Evolutionary conservation across 2,329 filamentous ascomycete genomes (phyloP).

Genomic region (Phaeophleospora eucalypticola): DNA sequence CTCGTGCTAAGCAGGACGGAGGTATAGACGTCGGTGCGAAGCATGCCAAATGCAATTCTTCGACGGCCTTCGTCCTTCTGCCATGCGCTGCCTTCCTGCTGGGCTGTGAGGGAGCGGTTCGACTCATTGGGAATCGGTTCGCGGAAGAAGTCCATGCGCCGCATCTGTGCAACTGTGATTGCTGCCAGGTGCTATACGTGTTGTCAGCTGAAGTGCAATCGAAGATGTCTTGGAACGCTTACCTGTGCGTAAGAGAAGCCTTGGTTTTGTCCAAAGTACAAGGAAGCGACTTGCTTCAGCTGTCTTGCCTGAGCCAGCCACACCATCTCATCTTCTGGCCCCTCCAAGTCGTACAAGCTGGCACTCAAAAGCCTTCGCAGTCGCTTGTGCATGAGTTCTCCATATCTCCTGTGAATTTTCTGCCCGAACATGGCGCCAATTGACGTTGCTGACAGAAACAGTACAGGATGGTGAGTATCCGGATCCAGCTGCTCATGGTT

Average conservation of each 20-base stretch:
- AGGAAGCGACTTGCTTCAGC: slow-evolving; percentile 14
- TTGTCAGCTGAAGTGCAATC: not conserved
- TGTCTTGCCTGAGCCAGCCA: slow-evolving; percentile 16
- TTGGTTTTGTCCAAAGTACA: slow-evolving; percentile 20
- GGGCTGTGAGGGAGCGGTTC: not conserved
- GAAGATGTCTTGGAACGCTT: not conserved
- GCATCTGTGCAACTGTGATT: slow-evolving; percentile 14
- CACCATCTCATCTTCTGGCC: slow-evolving; percentile 10
- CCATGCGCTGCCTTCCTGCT: slow-evolving; percentile 5
- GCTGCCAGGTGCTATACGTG: slow-evolving; percentile 11
- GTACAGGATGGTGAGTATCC: slow-evolving; percentile 12
- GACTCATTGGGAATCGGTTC: slow-evolving; percentile 12
- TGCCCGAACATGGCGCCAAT: slow-evolving; percentile 17
- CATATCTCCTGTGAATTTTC: slow-evolving; percentile 10
- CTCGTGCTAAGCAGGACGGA: slow-evolving; percentile 14
- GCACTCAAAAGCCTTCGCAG: slow-evolving; percentile 13
- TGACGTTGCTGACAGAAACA: slow-evolving; percentile 14
- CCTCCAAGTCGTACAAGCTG: slow-evolving; percentile 16
- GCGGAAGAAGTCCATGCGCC: slow-evolving; percentile 17
- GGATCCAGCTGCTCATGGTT: slow-evolving; percentile 11
- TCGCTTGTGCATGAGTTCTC: slow-evolving; percentile 14
- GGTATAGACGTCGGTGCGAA: slow-evolving; percentile 16
- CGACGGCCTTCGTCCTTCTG: slow-evolving; percentile 9
- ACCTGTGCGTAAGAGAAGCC: slow-evolving; percentile 17
- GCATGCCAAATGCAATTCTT: slow-evolving; percentile 14